A percentile compares a stretch with the other conserved stretches of the same genome.
Conservation (phyloP, 768 basidiomycete species). For the Termitomyces eurrhizus region DNA sequence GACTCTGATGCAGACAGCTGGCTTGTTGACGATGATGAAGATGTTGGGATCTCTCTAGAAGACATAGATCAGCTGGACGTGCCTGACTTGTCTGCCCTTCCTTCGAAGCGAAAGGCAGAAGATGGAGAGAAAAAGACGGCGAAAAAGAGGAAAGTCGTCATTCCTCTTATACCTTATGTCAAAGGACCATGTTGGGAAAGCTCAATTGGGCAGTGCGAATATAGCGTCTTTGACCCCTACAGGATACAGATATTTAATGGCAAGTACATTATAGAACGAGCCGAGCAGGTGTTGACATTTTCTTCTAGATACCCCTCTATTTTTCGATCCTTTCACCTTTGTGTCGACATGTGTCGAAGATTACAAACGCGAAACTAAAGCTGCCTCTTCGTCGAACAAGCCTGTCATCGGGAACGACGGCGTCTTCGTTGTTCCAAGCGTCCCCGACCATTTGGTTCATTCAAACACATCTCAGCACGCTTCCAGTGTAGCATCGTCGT, state of each 20-base stretch:
- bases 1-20: conserved; percentile 80
- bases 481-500: conserved; percentile 12
- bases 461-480: conserved; percentile 14
- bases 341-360: conserved; percentile 48
- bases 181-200: conserved; percentile 85
- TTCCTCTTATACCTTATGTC: conserved; percentile 74
- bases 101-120: conserved; percentile 66
- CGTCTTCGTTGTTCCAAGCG: conserved; percentile 43
- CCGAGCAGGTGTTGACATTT: conserved; percentile 2
- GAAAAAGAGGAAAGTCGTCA: conserved; percentile 75
- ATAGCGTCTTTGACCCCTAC: conserved; percentile 70
- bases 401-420: conserved; percentile 18
- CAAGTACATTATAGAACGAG: conserved; percentile 24
- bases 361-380: conserved; percentile 24
- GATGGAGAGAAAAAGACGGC: conserved; percentile 41
- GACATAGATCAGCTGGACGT: conserved; percentile 34
- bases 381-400: conserved; percentile 8
- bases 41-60: conserved; percentile 37
- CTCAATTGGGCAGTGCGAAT: conserved; percentile 58
- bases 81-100: conserved; percentile 27
- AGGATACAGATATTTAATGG: conserved; percentile 85
- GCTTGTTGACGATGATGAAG: conserved; percentile 75
- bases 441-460: conserved; percentile 34
- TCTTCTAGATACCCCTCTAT: conserved; percentile 59
- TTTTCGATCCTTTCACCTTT: conserved; percentile 77